Conservation (phyloP, 2,329 filamentous ascomycete genomes). For the Akanthomyces lecanii region DNA sequence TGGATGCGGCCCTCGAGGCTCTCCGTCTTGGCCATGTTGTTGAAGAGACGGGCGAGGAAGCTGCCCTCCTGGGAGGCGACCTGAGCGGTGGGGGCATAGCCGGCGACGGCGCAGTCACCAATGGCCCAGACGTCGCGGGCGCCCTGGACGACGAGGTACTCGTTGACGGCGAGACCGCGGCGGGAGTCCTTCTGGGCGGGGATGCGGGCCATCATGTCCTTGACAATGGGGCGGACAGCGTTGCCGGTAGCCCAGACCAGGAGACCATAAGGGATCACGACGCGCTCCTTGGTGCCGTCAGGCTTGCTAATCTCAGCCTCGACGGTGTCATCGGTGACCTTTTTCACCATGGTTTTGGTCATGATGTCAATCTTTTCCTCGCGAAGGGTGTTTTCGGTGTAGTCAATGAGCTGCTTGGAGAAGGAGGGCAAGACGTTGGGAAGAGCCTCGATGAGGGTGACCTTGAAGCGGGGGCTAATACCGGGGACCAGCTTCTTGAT, state of each 20-base stretch:
- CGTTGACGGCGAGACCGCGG: constrained; percentile 92
- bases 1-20: constrained; percentile 71
- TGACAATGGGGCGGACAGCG: constrained; percentile 81
- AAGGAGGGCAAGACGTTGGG: constrained; percentile 97
- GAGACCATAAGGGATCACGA: constrained; percentile 87
- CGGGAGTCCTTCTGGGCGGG: constrained; percentile 93
- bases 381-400: constrained; percentile 98
- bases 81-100: constrained; percentile 96
- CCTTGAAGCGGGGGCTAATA: constrained; percentile 90
- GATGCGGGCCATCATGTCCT: constrained; percentile 87
- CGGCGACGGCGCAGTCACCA: constrained; percentile 94
- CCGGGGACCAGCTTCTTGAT: constrained; percentile 97
- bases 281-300: constrained; percentile 76
- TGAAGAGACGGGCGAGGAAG: constrained; percentile 94
- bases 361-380: constrained; percentile 97
- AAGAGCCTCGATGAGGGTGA: constrained; percentile 94
- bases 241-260: constrained; percentile 99
- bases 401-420: constrained; percentile 98
- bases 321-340: constrained; percentile 86
- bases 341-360: constrained; percentile 99
- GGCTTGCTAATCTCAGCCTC: constrained; percentile 80
- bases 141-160: constrained; percentile 97
- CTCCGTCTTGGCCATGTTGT: constrained; percentile 97
- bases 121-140: constrained; percentile 97
- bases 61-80: constrained; percentile 92